A percentile compares a stretch with the other conserved stretches of the same genome.
Evolutionary conservation across 2,329 filamentous ascomycete species (phyloP).

Genomic region (Teratosphaeria gauchensis): DNA sequence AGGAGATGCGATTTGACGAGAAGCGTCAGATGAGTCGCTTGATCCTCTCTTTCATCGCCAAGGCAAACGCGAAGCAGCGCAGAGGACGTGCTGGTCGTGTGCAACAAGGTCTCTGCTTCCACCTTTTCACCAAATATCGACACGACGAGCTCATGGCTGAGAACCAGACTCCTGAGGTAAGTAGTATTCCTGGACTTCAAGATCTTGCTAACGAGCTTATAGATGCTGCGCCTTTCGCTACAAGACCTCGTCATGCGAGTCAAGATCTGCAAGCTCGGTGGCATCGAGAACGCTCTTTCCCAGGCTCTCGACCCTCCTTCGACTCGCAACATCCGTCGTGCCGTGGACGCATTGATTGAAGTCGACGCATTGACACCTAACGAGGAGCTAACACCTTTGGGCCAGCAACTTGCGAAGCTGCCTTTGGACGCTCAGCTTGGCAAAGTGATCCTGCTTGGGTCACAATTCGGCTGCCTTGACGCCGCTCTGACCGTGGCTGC

Average conservation of each 20-base stretch:
- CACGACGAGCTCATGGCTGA: constrained; percentile 78
- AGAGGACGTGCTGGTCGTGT: constrained; percentile 91
- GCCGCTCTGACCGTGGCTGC: constrained; percentile 86
- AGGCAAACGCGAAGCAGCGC: constrained; percentile 90
- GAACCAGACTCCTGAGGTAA: constrained; percentile 75
- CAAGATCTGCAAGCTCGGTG: constrained; percentile 93
- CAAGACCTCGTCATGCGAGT: constrained; percentile 93
- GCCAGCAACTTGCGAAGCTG: constrained; percentile 74
- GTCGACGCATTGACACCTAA: constrained; percentile 73
- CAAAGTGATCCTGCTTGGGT: constrained; percentile 80
- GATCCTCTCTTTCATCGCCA: constrained; percentile 89
- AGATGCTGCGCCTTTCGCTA: constrained; percentile 80
- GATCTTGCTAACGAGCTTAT: neutral
- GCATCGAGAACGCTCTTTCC: constrained; percentile 80
- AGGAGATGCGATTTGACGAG: constrained; percentile 96
- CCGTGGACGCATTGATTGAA: constrained; percentile 86
- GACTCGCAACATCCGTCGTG: constrained; percentile 82
- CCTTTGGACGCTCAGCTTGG: constrained; percentile 91
- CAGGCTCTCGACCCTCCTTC: constrained; percentile 85
- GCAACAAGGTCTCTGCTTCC: constrained; percentile 89
- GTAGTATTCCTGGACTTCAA: neutral
- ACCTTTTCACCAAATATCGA: constrained; percentile 83
- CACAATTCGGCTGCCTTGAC: constrained; percentile 83
- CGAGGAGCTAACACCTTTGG: constrained; percentile 81
- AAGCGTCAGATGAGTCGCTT: constrained; percentile 80